Percentiles rank a stretch among this genome's conserved stretches.
Conservation (phyloP, 2,329 filamentous ascomycete species). For the Nemania sp. region DNA sequence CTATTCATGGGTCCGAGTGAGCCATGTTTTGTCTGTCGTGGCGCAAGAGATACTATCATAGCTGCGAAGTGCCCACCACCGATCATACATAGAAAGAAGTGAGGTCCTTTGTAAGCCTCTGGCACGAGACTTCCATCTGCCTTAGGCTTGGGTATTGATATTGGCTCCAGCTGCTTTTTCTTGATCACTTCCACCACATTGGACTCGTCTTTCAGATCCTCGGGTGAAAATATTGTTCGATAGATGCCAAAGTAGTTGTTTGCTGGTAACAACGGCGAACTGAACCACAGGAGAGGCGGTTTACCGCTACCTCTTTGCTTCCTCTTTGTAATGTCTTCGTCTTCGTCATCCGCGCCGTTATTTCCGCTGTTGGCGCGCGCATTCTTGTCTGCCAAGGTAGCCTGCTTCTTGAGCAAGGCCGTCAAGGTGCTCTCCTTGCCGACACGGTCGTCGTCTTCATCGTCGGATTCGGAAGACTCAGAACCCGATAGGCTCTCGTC, state of each 20-base stretch:
- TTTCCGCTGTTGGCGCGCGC: slow-evolving; percentile 50
- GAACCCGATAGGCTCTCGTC: slow-evolving; percentile 95
- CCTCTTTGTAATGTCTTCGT: slow-evolving; percentile 60
- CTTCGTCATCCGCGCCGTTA: slow-evolving; percentile 65
- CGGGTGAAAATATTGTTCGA: slow-evolving; percentile 78
- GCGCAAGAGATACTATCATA: slow-evolving; percentile 91
- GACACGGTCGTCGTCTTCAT: slow-evolving; percentile 59
- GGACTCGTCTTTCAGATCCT: slow-evolving; percentile 74
- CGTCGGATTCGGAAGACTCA: slow-evolving; percentile 76
- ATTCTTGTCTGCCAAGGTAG: slow-evolving; percentile 70
- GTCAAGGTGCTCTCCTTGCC: slow-evolving; percentile 78
- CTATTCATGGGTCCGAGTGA: slow-evolving; percentile 79
- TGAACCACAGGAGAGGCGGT: slow-evolving; percentile 86
- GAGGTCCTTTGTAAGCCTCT: slow-evolving; percentile 75
- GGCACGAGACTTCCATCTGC: slow-evolving; percentile 69
- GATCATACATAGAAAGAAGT: slow-evolving; percentile 98
- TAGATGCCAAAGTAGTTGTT: slow-evolving; percentile 90
- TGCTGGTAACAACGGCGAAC: slow-evolving; percentile 77
- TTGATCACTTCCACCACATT: slow-evolving; percentile 75
- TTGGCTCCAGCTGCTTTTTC: slow-evolving; percentile 81
- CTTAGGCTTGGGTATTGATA: slow-evolving; percentile 62
- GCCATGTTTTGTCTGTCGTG: slow-evolving; percentile 77
- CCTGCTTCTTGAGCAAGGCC: slow-evolving; percentile 84
- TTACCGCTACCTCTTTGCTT: slow-evolving; percentile 70
- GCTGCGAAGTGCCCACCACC: slow-evolving; percentile 97